Evolutionary conservation across 31 red algal genomes (phyloP).

Genomic region (Bonnemaisonia californica): DNA sequence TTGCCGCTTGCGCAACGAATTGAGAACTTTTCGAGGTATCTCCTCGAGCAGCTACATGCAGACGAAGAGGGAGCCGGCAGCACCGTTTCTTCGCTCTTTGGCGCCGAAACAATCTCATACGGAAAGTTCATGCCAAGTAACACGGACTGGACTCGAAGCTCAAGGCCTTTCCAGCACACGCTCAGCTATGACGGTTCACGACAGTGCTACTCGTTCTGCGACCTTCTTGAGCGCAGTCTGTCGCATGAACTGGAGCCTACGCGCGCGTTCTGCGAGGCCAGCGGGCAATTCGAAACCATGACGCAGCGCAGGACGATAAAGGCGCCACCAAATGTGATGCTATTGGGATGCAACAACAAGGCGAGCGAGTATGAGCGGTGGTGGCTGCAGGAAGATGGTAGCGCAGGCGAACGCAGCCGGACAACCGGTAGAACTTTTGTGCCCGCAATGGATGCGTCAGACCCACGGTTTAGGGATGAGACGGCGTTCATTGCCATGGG

Average conservation of each 20-base stretch:
- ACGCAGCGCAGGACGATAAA: slow-evolving; percentile 62
- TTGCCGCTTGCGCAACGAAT: slow-evolving; percentile 75
- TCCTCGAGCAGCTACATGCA: slow-evolving; percentile 92
- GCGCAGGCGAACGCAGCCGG: neutral
- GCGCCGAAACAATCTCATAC: slow-evolving; percentile 59
- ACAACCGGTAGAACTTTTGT: neutral
- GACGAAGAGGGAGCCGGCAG: slow-evolving; percentile 53
- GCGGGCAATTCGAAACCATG: slow-evolving; percentile 78
- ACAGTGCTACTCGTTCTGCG: slow-evolving; percentile 31
- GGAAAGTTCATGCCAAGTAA: slow-evolving; percentile 61
- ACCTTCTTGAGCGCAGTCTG: slow-evolving; percentile 54
- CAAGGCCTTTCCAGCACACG: slow-evolving; percentile 75
- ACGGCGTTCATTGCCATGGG: slow-evolving; percentile 41
- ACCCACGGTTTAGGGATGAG: neutral
- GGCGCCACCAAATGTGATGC: slow-evolving; percentile 70
- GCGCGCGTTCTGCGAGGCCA: slow-evolving; percentile 77
- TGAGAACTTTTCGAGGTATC: slow-evolving; percentile 88
- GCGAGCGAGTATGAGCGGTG: slow-evolving; percentile 48
- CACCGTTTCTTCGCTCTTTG: slow-evolving; percentile 57
- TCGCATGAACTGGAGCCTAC: slow-evolving; percentile 54
- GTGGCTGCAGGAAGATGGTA: slow-evolving; percentile 46
- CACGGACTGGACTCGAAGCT: slow-evolving; percentile 68
- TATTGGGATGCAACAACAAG: slow-evolving; percentile 71
- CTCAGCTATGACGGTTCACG: slow-evolving; percentile 39
- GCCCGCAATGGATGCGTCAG: neutral